phyloP scores from a whole-genome alignment of 2,329 filamentous ascomycete genomes.

The Cercospora citrullina region DNA sequence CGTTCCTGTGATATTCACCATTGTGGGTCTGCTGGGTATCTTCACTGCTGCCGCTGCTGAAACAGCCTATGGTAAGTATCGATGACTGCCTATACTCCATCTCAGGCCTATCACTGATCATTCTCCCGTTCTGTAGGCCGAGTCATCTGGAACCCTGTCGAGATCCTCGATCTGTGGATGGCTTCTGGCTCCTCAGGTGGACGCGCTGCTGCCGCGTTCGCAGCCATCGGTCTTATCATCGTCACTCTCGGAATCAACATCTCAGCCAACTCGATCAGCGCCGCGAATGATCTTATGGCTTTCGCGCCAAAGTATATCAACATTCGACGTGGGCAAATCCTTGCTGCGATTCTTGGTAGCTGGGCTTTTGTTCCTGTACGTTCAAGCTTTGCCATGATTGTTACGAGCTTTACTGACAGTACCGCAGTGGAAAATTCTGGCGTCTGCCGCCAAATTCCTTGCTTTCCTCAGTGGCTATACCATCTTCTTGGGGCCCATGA shows the following conservation, averaged over 20 bases:
- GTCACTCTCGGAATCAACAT: conserved; percentile 55
- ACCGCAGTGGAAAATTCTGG: conserved; percentile 39
- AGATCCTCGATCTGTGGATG: conserved; percentile 41
- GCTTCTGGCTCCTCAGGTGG: conserved; percentile 27
- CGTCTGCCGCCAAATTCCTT: conserved; percentile 40
- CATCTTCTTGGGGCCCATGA: conserved; percentile 65
- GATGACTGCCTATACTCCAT: too few relatives aligned
- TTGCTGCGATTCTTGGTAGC: conserved; percentile 41
- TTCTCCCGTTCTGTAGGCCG: neutral
- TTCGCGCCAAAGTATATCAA: conserved; percentile 56
- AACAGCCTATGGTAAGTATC: conserved; percentile 48
- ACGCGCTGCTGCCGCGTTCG: conserved; percentile 34
- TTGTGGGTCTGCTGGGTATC: conserved; percentile 50
- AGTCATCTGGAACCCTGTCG: conserved; percentile 40
- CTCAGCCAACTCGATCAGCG: conserved; percentile 54
- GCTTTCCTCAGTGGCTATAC: conserved; percentile 62
- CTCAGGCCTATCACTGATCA: too few relatives aligned
- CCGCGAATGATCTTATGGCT: conserved; percentile 55
- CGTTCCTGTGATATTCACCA: conserved; percentile 54
- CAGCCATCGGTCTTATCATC: conserved; percentile 50
- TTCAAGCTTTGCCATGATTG: neutral
- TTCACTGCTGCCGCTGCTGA: conserved; percentile 56
- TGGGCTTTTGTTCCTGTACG: conserved; percentile 40
- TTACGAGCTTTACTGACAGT: neutral
- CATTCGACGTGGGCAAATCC: conserved; percentile 39